Base-by-base conservation (phyloP, 2,329 filamentous ascomycete genomes). In the Penicillium sp. region DNA sequence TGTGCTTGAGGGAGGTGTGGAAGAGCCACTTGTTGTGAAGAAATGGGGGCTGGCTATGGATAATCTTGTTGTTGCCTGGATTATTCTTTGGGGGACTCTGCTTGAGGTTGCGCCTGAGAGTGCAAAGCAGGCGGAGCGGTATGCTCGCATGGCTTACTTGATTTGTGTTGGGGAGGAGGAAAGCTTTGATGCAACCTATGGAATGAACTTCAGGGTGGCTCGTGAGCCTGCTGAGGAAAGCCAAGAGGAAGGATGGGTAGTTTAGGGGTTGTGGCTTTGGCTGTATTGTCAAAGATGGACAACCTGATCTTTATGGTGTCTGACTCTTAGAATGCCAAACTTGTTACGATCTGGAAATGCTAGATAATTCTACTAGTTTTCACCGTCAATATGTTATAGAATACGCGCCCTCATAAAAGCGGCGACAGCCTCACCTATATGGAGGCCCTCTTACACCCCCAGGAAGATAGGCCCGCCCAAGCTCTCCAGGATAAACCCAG, bases 111-210 rank as follows among this genome's bases (percentile, higher is more conserved):
- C 52, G 18, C 59, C 61, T 3, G 50, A 53, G 0, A 57, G 68
- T 2, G 62, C 57, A 14, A 32, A n/a, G 18, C 52, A 61, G 38
- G 70, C 71, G 11, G 57, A 66, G 16, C 35, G 58, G 8, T 75
- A 72, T 63, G 72, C 72, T 2, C 70, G 50, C 22, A 49, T 63
- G 2, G 58, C 63, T n/a, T 75, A 74, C 56, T 63, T 48, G 44
- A 67, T 76, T 2, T 62, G 66, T 40, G 58, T 74, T 32, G 72
- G 74, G 0, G 73, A 76, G 56, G 68, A 72, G 44, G 65, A 63
- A 31, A 70, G 64, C 5, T 74, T 72, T 58, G 66, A 66, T 5
- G 52, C 52, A 13, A 57, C 47, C 1, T 59, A 60, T 44, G 59
- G 63, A 62, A 54, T 31, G 20, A n/a, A 22, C 7, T 50, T 49